Base-by-base conservation (phyloP, 352 stramenopile genomes). In the Labyrinthula sp. region DNA sequence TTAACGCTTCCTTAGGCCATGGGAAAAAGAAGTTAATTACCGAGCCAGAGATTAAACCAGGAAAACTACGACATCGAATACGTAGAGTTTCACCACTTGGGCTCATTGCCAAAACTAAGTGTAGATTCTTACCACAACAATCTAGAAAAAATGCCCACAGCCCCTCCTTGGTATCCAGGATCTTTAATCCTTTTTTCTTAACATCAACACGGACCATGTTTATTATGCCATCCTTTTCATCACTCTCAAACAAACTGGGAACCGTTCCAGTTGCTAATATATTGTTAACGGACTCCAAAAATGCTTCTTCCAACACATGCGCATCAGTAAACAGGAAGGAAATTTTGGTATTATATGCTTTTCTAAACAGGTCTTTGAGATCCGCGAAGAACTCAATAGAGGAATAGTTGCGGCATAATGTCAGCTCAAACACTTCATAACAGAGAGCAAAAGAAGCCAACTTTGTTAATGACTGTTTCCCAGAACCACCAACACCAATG, bases 11-110 rank as follows among this genome's bases (percentile, higher is more conserved):
- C 30, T 82, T 72, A 0, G 82, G 82, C 82, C 82, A 94, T 2
- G 80, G 66, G 35, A 92, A 90, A 59, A 94, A 93, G 82, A 82
- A 94, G 48, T 94, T 82, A 39, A 94, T 94, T 1, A 92, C 74
- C 3, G 69, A 84, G 5, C 72, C 77, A 8, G 72, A 87, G 2
- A 94, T 75, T 0, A 93, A 64, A 0, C 81, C 82, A 0, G 82
- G 82, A 47, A 94, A 94, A 45, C 89, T 92, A 14, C 82, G 68
- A 40, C 82, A 94, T 0, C 82, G 67, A 0, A 87, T 73, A n/a
- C 82, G 72, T 12, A 94, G 60, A 27, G 80, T 89, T 23, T 73
- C 82, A 3, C 82, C 82, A 1, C 73, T 89, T 2, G 82, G 82
- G 8, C 73, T 89, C 82, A 94, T 93, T 14, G 77, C 75, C 8